phyloP scores from a whole-genome alignment of 1,284 basidiomycete genomes.

The Erythrobasidium hasegawianum region DNA sequence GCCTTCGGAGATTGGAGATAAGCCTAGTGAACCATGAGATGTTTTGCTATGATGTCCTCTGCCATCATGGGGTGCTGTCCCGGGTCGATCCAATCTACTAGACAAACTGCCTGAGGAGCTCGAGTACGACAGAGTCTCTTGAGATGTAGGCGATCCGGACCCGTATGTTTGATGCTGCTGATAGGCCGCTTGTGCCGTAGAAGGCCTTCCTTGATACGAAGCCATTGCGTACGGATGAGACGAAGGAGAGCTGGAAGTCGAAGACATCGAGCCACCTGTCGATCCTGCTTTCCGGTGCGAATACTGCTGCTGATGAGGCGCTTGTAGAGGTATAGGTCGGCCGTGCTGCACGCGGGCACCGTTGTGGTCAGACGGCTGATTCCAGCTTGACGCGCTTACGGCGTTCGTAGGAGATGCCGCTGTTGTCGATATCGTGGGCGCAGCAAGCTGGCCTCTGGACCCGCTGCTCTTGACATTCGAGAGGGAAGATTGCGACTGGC shows the following conservation, averaged over 20 bases:
- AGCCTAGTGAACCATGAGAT: background rate
- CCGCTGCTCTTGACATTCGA: background rate
- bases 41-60: constrained; percentile 32
- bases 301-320: background rate
- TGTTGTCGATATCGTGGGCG: constrained; percentile 37
- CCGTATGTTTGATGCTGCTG: constrained; percentile 28
- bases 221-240: constrained; percentile 3
- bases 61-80: constrained; percentile 10
- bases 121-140: constrained; percentile 7
- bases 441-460: constrained; percentile 7
- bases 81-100: background rate
- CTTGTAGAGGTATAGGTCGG: background rate
- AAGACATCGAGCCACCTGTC: constrained; percentile 15
- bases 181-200: constrained; percentile 30
- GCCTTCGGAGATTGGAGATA: constrained; percentile 18
- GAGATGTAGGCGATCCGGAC: constrained; percentile 15
- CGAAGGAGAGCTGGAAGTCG: background rate
- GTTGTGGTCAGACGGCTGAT: background rate
- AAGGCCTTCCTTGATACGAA: constrained; percentile 18
- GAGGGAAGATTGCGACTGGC: background rate
- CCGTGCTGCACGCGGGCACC: background rate
- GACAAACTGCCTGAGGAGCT: background rate
- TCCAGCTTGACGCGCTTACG: background rate
- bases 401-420: constrained; percentile 35
- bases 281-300: constrained; percentile 27